These are phyloP conservation scores for Globisporangium perplexum DNA, from an alignment of 352 stramenopile species.

Conservation along the genomic window DNA sequence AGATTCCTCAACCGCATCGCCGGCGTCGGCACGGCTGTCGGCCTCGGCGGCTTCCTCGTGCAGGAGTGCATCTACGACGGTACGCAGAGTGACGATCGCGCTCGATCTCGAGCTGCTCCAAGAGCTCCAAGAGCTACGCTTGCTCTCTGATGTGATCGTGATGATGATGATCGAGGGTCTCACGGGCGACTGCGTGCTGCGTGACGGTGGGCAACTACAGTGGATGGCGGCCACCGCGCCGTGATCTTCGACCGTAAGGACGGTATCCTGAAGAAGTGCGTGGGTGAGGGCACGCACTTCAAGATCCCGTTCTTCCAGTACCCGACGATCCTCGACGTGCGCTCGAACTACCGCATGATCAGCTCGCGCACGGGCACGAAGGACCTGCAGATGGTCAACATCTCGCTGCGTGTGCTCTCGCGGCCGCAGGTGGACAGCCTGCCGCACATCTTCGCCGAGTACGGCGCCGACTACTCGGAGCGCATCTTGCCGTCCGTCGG, in stretches of 20 bases:
- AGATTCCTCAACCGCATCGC: constrained; percentile 75
- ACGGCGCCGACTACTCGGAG: constrained; percentile 98
- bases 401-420: constrained; percentile 96
- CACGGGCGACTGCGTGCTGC: constrained; percentile 2
- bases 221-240: constrained; percentile 97
- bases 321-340: constrained; percentile 98
- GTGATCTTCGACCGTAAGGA: constrained; percentile 99
- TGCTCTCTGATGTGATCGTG: background rate
- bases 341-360: constrained; percentile 97
- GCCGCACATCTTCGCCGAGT: constrained; percentile 95
- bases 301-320: constrained; percentile 98
- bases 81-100: constrained; percentile 15
- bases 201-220: constrained; percentile 25
- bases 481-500: constrained; percentile 99
- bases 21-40: constrained; percentile 45
- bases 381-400: constrained; percentile 99
- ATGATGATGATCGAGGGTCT: too few species aligned
- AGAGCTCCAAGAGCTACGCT: too few species aligned
- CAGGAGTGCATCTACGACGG: constrained; percentile 85
- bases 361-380: constrained; percentile 96
- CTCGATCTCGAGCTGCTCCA: too few species aligned
- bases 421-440: constrained; percentile 93
- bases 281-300: constrained; percentile 98
- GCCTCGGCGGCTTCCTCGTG: constrained; percentile 56
- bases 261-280: constrained; percentile 94